Evolutionary conservation across 2,329 filamentous ascomycete species (phyloP), one percentile per base, ranked within the genome.

Genomic region (Hymenoscyphus repandus): DNA sequence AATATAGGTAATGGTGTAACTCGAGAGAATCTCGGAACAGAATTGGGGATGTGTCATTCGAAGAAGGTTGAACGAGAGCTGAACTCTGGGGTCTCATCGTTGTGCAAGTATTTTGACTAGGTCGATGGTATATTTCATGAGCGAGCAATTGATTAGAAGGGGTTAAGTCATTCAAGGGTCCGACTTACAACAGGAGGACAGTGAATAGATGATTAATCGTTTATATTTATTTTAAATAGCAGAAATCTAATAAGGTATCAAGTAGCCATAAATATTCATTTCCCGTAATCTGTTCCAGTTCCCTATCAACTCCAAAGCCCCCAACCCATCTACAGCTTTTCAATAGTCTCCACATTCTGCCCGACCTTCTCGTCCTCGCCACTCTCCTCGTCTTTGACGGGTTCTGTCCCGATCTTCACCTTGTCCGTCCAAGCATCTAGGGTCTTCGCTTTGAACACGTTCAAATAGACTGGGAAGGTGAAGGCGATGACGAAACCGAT

Each of bases 361-460:
- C 52, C 50, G n/a, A 51, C 48, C 17, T 34, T 11, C 12, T 42
- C 13, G 10, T 45, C 49, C 3, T 42, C 40, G 18, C 17, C 27
- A 36, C 46, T 58, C 58, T 62, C 59, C 18, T 52, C 37, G 50
- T 62, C 58, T 31, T 44, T 56, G 20, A n/a, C 45, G 1, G 48
- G 48, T 47, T 59, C 54, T 53, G 58, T 58, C 2, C 56, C 59
- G 27, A 62, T 56, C 34, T 60, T 57, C 5, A 62, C 59, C 49
- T 62, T 60, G 39, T 60, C 56, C n/a, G 52, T 58, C 58, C 59
- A 62, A n/a, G 52, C 59, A 56, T 62, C 60, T 34, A 62, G 51
- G 2, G 27, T 52, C 52, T 61, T 56, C 13, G 39, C 45, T 47
- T 60, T 59, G 34, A 60, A 59, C 13, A 63, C 1, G 32, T 56